Conservation (phyloP, 2,329 filamentous ascomycete genomes). For the Apiospora pterosperma region DNA sequence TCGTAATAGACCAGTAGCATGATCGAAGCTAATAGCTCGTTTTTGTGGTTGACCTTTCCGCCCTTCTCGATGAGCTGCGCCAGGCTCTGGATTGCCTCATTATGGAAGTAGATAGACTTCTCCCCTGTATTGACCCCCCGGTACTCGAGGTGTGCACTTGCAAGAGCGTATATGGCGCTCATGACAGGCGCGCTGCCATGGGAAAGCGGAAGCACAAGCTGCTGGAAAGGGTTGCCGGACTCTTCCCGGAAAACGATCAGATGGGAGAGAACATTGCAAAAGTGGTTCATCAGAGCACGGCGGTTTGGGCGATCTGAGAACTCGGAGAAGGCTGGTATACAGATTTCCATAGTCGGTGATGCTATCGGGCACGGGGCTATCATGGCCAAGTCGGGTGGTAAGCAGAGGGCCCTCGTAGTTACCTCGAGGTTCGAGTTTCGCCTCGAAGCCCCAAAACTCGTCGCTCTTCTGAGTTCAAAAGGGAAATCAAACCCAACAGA, state of each 20-base stretch:
- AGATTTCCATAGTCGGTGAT: conserved; percentile 48
- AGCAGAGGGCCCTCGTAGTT: conserved; percentile 20
- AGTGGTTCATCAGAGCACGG: conserved; percentile 57
- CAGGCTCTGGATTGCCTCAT: conserved; percentile 55
- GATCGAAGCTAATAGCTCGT: conserved; percentile 58
- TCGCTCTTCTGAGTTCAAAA: conserved; percentile 10
- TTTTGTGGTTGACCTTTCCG: conserved; percentile 41
- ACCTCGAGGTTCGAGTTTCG: conserved; percentile 16
- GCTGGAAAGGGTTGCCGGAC: conserved; percentile 59
- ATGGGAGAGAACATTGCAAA: conserved; percentile 61
- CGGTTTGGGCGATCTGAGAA: conserved; percentile 53
- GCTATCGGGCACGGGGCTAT: conserved; percentile 35
- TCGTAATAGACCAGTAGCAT: conserved; percentile 63
- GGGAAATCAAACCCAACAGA: conserved; percentile 28
- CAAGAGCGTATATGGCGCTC: conserved; percentile 80
- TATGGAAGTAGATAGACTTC: conserved; percentile 57
- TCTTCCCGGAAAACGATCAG: conserved; percentile 64
- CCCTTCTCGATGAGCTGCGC: conserved; percentile 54
- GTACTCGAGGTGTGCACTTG: conserved; percentile 79
- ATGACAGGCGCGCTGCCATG: conserved; percentile 58
- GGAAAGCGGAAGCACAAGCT: conserved; percentile 59
- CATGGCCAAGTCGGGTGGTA: conserved; percentile 36
- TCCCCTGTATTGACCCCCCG: conserved; percentile 50
- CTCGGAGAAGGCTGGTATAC: conserved; percentile 51
- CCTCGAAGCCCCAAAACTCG: conserved; percentile 13